Evolutionary conservation across 2,329 filamentous ascomycete species (phyloP).

Genomic region (Ilyonectria sp.): DNA sequence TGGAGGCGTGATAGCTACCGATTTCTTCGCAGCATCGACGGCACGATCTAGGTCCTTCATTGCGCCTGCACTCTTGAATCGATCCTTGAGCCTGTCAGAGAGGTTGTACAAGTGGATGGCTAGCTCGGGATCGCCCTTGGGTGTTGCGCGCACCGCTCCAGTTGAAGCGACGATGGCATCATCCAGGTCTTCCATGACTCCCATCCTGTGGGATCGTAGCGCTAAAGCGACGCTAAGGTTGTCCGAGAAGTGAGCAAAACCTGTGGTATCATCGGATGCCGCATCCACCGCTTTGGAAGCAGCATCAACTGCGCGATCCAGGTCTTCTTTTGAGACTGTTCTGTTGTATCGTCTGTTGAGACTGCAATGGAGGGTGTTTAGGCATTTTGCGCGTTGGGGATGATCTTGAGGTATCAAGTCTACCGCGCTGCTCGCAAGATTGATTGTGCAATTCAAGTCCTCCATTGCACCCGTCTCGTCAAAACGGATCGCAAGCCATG

Average conservation of each 20-base stretch:
- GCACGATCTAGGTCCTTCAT: slow-evolving; percentile 13
- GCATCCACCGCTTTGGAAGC: not conserved
- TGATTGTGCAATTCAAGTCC: not conserved
- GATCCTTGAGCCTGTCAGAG: not conserved
- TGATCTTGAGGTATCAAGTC: not conserved
- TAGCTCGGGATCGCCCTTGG: not conserved
- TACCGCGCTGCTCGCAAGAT: not conserved
- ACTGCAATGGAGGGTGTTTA: not conserved
- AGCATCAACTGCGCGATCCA: not conserved
- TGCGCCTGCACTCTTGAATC: not conserved
- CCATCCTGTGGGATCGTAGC: not conserved
- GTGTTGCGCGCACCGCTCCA: not conserved
- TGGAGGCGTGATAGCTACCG: not conserved
- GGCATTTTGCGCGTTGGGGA: not conserved
- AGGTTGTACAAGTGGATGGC: not conserved
- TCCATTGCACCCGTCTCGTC: not conserved
- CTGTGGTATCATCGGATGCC: not conserved
- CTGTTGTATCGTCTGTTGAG: not conserved
- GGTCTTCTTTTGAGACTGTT: not conserved
- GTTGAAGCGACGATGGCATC: not conserved
- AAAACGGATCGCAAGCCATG: too few relatives aligned
- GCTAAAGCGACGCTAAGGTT: not conserved
- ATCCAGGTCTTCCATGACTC: not conserved
- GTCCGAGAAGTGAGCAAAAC: not conserved
- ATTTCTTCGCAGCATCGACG: not conserved